Conservation (phyloP, 2,329 filamentous ascomycete species). For the Penicillium sclerotiorum region DNA sequence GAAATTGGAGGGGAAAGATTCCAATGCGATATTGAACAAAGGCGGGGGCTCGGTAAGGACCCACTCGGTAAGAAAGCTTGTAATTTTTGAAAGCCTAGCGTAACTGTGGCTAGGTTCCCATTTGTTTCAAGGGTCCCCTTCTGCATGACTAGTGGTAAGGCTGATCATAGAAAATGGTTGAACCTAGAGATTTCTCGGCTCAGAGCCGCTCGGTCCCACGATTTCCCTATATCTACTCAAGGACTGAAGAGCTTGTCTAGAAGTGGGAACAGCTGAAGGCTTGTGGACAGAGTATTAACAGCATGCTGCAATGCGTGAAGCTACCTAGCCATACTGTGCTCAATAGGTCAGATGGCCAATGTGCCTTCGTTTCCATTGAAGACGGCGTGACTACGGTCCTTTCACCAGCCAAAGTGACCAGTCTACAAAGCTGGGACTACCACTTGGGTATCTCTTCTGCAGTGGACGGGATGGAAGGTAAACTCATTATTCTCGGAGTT, state of each 20-base stretch:
- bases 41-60: too few species aligned
- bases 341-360: not conserved
- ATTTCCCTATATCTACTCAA: constrained; percentile 1
- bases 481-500: not conserved
- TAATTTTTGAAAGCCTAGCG: too few species aligned
- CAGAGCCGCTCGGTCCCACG: too few species aligned
- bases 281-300: constrained; percentile 5
- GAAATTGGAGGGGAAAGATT: too few species aligned
- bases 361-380: not conserved
- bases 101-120: too few species aligned
- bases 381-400: not conserved
- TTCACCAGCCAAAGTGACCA: not conserved
- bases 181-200: too few species aligned
- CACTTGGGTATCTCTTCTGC: not conserved
- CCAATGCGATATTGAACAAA: too few species aligned
- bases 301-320: not conserved
- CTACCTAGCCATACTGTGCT: not conserved
- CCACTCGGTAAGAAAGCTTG: too few species aligned
- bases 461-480: not conserved
- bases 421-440: not conserved
- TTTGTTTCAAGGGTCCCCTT: too few species aligned
- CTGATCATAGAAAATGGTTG: too few species aligned
- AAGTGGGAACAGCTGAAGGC: constrained; percentile 3
- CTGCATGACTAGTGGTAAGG: too few species aligned
- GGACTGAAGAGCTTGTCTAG: constrained; percentile 4